Evolutionary conservation across 2,329 filamentous ascomycete species (phyloP).

Genomic region (Penicillium sp.): DNA sequence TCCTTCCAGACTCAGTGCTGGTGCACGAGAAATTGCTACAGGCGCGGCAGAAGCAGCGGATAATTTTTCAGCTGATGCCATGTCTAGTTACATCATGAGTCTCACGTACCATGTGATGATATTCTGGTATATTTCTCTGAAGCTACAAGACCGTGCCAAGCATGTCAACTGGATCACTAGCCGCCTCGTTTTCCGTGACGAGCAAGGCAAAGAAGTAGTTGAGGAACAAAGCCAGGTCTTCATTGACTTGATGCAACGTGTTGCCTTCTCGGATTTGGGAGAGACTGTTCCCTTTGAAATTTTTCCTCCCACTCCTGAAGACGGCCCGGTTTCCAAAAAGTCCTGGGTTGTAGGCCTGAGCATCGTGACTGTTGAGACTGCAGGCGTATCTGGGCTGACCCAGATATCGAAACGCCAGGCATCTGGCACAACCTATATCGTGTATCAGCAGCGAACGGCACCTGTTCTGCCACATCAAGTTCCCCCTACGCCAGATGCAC

Average conservation of each 20-base stretch:
- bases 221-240: conserved; percentile 94
- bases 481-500: conserved; percentile 40
- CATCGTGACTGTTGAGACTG: conserved; percentile 52
- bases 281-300: conserved; percentile 55
- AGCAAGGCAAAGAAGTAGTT: conserved; percentile 69
- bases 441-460: conserved; percentile 49
- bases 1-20: conserved; percentile 43
- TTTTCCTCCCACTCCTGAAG: conserved; percentile 42
- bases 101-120: conserved; percentile 93
- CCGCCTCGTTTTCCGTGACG: conserved; percentile 75
- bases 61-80: conserved; percentile 62
- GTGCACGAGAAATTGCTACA: conserved; percentile 43
- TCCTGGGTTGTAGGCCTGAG: conserved; percentile 55
- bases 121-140: conserved; percentile 93
- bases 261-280: conserved; percentile 80
- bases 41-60: conserved; percentile 26
- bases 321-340: conserved; percentile 45
- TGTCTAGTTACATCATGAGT: conserved; percentile 91
- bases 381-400: conserved; percentile 47
- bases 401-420: conserved; percentile 54
- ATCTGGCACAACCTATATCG: conserved; percentile 51
- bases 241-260: conserved; percentile 90
- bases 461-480: conserved; percentile 48
- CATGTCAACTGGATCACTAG: conserved; percentile 90
- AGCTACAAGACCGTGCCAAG: conserved; percentile 76